Evolutionary conservation across 2,329 filamentous ascomycete genomes (phyloP).

Genomic region (Exophiala sp.): DNA sequence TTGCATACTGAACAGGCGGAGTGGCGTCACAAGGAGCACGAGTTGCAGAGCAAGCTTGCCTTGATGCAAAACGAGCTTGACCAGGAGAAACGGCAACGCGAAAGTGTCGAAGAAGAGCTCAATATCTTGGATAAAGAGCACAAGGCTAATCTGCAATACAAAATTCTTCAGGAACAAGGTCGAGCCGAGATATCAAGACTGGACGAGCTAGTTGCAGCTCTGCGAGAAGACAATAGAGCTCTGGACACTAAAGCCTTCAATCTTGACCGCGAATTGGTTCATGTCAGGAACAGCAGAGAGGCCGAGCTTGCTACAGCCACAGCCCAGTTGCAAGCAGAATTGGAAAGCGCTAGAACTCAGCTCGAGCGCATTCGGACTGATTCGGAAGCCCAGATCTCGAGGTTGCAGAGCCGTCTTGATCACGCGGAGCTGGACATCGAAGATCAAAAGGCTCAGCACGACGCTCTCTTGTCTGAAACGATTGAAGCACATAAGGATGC

Average conservation of each 20-base stretch:
- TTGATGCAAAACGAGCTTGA: slow-evolving; percentile 57
- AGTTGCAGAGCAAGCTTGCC: slow-evolving; percentile 53
- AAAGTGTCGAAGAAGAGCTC: slow-evolving; percentile 59
- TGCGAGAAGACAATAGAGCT: slow-evolving; percentile 59
- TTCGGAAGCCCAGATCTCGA: slow-evolving; percentile 69
- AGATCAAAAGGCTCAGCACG: slow-evolving; percentile 73
- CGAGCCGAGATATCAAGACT: slow-evolving; percentile 62
- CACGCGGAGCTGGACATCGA: slow-evolving; percentile 75
- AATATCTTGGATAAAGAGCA: slow-evolving; percentile 65
- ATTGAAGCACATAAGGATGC: slow-evolving; percentile 64
- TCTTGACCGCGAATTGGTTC: slow-evolving; percentile 77
- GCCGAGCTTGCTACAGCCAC: slow-evolving; percentile 78
- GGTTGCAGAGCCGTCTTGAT: slow-evolving; percentile 71
- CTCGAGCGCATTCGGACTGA: slow-evolving; percentile 73
- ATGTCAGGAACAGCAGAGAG: slow-evolving; percentile 74
- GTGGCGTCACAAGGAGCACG: slow-evolving; percentile 66
- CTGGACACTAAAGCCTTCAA: slow-evolving; percentile 66
- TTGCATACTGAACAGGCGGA: slow-evolving; percentile 77
- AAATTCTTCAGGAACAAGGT: slow-evolving; percentile 69
- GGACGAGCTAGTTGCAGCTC: slow-evolving; percentile 50
- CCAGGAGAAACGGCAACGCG: slow-evolving; percentile 63
- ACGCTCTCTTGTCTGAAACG: slow-evolving; percentile 80
- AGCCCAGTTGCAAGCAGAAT: slow-evolving; percentile 72
- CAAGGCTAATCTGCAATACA: slow-evolving; percentile 71
- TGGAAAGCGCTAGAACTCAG: slow-evolving; percentile 80